These are phyloP conservation scores for Pelargonium australe DNA, from an alignment of 441 rosid genomes.

Conservation along the genomic window DNA sequence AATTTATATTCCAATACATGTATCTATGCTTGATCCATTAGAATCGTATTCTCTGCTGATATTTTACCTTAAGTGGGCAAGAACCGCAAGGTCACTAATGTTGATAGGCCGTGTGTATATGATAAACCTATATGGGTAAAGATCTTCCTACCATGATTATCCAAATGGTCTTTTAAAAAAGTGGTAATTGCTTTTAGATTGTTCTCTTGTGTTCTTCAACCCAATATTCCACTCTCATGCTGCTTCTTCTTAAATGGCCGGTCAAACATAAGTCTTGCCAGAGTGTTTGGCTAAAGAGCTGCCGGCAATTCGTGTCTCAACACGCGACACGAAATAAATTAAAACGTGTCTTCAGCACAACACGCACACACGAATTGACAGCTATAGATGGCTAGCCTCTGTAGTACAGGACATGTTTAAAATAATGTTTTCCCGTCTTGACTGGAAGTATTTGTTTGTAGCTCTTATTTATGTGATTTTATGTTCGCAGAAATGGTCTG, in stretches of 20 bases:
- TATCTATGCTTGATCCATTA: no score
- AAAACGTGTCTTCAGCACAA: no score
- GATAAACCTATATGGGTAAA: neutral
- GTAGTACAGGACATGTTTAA: no score
- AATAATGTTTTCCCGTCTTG: neutral
- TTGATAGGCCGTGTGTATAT: neutral
- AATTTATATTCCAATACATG: no score
- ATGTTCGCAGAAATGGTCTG: slow-evolving; percentile 71
- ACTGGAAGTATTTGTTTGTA: neutral
- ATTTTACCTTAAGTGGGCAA: neutral
- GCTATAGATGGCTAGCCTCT: no score
- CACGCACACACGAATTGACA: no score
- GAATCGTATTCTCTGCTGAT: no score
- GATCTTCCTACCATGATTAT: neutral
- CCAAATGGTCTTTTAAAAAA: neutral
- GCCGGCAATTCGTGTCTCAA: no score
- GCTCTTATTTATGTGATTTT: neutral
- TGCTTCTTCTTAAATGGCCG: no score
- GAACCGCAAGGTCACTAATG: no score
- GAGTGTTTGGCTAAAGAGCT: neutral
- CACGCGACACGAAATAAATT: no score
- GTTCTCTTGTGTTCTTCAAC: neutral
- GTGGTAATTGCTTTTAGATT: neutral
- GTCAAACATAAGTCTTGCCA: neutral
- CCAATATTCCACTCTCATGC: no score